A percentile compares a stretch with the other conserved stretches of the same genome.
phyloP scores from a whole-genome alignment of 2,329 filamentous ascomycete genomes.

The Xylariaceae sp. region DNA sequence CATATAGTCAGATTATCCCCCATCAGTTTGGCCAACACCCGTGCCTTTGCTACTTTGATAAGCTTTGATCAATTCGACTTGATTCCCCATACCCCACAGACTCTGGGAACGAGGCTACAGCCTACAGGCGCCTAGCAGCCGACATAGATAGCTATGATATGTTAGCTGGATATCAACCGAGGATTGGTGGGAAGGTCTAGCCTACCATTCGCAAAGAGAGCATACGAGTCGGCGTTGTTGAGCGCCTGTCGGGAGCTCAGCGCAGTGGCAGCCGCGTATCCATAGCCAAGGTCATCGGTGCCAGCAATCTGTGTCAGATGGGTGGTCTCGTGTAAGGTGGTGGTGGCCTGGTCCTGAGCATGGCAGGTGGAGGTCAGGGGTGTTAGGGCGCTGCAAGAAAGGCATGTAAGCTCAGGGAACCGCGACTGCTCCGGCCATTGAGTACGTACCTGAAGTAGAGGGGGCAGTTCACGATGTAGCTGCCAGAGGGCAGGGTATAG shows the following conservation, averaged over 20 bases:
- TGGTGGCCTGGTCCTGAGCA: slow-evolving; percentile 60
- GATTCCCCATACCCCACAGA: no score
- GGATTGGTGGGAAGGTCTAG: neutral
- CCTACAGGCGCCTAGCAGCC: slow-evolving; percentile 29
- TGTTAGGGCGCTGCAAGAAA: slow-evolving; percentile 38
- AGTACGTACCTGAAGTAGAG: slow-evolving; percentile 52
- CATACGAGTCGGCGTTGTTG: slow-evolving; percentile 58
- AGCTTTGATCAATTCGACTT: no score
- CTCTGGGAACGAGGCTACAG: no score
- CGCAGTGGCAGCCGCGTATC: slow-evolving; percentile 44
- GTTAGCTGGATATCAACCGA: neutral
- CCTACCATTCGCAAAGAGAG: slow-evolving; percentile 40
- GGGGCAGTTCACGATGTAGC: slow-evolving; percentile 58
- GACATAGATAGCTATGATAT: slow-evolving; percentile 26
- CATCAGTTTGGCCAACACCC: no score
- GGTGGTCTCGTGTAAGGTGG: slow-evolving; percentile 61
- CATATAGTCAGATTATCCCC: no score
- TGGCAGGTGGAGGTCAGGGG: slow-evolving; percentile 50
- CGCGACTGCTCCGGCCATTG: no score
- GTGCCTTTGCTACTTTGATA: no score
- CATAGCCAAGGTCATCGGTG: slow-evolving; percentile 55
- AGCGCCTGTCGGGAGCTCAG: slow-evolving; percentile 48
- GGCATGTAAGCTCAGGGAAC: no score
- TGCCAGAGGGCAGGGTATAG: slow-evolving; percentile 52
- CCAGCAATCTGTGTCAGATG: slow-evolving; percentile 53